A percentile compares a stretch with the other conserved stretches of the same genome.
These are phyloP conservation scores for Trichosporon sp. DNA, from an alignment of 1,284 basidiomycete species.

Conservation along the genomic window DNA sequence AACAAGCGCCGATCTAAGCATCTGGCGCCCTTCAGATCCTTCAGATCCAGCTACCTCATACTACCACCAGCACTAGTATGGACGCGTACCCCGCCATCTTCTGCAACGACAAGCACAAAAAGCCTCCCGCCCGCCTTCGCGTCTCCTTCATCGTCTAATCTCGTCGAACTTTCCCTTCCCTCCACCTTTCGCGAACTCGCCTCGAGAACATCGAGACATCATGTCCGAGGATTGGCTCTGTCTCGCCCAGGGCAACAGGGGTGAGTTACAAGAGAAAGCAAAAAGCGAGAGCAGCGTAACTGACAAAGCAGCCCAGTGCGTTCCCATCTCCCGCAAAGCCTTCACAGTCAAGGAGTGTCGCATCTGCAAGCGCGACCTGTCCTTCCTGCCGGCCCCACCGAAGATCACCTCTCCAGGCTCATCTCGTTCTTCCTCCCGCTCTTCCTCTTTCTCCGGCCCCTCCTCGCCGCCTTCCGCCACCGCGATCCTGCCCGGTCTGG, in stretches of 20 bases:
- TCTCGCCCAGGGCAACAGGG: neutral
- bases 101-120: neutral
- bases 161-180: too few relatives aligned
- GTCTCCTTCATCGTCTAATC: neutral
- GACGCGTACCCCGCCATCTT: constrained; percentile 4
- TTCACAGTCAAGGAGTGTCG: constrained; percentile 18
- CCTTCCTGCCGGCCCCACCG: constrained; percentile 2
- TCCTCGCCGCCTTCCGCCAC: neutral
- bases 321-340: constrained; percentile 13
- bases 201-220: neutral
- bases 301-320: neutral
- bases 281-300: neutral
- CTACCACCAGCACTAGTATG: constrained; percentile 1
- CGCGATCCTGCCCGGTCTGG: neutral
- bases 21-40: neutral
- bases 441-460: neutral
- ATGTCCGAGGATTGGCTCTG: constrained; percentile 14
- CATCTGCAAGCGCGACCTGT: constrained; percentile 15
- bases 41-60: neutral
- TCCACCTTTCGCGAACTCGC: neutral
- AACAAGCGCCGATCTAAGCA: neutral
- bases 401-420: neutral
- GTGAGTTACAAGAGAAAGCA: neutral
- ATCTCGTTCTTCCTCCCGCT: neutral
- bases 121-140: neutral